phyloP scores from a whole-genome alignment of 2,329 filamentous ascomycete species.

The Knoxdaviesia capensis region DNA sequence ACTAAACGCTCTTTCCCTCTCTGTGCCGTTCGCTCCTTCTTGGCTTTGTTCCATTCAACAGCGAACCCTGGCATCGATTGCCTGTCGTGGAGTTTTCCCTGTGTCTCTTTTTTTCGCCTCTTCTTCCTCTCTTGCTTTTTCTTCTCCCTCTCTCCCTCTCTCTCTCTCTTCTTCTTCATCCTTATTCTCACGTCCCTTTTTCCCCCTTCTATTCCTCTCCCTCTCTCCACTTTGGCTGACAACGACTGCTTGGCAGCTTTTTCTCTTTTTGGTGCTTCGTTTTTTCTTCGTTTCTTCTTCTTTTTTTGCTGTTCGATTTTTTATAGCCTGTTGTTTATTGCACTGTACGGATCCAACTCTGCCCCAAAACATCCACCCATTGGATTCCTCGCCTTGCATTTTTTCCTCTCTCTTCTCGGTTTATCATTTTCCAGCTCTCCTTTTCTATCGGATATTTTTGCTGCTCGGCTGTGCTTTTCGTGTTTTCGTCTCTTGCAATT shows the following conservation, averaged over 20 bases:
- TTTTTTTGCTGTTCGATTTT: not conserved
- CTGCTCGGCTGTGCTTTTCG: not conserved
- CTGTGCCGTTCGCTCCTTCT: too few relatives aligned
- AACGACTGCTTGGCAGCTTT: too few relatives aligned
- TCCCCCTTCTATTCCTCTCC: not conserved
- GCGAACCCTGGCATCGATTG: too few relatives aligned
- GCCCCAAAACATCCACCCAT: not conserved
- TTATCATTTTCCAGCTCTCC: constrained; percentile 3
- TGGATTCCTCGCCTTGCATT: constrained; percentile 2
- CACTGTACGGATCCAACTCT: not conserved
- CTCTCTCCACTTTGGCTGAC: too few relatives aligned
- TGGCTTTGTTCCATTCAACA: too few relatives aligned
- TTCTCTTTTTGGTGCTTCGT: too few relatives aligned
- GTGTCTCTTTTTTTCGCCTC: too few relatives aligned
- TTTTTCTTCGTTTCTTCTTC: not conserved
- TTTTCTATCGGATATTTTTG: not conserved
- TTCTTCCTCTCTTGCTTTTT: too few relatives aligned
- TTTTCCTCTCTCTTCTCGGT: constrained; percentile 4
- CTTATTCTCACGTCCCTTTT: not conserved
- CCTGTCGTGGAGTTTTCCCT: too few relatives aligned
- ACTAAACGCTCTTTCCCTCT: too few relatives aligned
- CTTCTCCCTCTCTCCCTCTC: not conserved
- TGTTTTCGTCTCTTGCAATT: not conserved
- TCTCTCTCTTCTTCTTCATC: not conserved
- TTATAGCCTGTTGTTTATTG: too few relatives aligned